A percentile compares a stretch with the other conserved stretches of the same genome.
These are phyloP conservation scores for Monosporascus sp. DNA, from an alignment of 2,329 filamentous ascomycete species.

Conservation along the genomic window DNA sequence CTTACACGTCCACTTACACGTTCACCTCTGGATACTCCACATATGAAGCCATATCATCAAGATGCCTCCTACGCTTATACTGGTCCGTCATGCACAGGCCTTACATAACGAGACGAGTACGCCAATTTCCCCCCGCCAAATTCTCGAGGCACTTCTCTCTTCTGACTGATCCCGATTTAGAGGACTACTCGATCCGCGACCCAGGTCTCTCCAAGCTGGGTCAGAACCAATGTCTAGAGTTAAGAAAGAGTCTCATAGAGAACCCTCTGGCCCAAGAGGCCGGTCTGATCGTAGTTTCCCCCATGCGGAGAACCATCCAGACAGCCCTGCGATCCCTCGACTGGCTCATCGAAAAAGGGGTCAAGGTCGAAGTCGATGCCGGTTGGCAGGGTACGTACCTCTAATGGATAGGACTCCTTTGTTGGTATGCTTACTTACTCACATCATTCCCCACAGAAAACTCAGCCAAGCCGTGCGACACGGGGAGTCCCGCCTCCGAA, in stretches of 20 bases:
- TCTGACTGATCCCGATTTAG: conserved; percentile 27
- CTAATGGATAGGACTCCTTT: not conserved
- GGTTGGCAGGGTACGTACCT: conserved; percentile 55
- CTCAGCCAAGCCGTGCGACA: conserved; percentile 55
- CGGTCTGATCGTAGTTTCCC: conserved; percentile 55
- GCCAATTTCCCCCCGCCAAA: conserved; percentile 21
- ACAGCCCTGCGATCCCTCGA: conserved; percentile 54
- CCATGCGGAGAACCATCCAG: conserved; percentile 61
- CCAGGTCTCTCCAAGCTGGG: conserved; percentile 47
- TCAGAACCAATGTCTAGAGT: conserved; percentile 39
- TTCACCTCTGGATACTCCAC: not conserved
- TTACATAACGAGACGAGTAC: conserved; percentile 49
- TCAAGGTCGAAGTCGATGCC: conserved; percentile 52
- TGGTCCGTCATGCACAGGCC: conserved; percentile 84
- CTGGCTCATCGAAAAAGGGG: conserved; percentile 50
- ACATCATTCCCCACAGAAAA: conserved; percentile 40
- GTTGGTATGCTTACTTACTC: conserved; percentile 14
- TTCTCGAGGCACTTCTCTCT: not conserved
- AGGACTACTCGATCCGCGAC: conserved; percentile 43
- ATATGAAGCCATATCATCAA: conserved; percentile 33
- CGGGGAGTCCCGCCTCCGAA: conserved; percentile 42
- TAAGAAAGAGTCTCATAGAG: conserved; percentile 37
- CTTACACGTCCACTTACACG: not conserved
- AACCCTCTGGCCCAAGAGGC: conserved; percentile 36
- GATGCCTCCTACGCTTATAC: conserved; percentile 60